phyloP scores from a whole-genome alignment of 139 green algal species.

The Volvox reticuliferus region DNA sequence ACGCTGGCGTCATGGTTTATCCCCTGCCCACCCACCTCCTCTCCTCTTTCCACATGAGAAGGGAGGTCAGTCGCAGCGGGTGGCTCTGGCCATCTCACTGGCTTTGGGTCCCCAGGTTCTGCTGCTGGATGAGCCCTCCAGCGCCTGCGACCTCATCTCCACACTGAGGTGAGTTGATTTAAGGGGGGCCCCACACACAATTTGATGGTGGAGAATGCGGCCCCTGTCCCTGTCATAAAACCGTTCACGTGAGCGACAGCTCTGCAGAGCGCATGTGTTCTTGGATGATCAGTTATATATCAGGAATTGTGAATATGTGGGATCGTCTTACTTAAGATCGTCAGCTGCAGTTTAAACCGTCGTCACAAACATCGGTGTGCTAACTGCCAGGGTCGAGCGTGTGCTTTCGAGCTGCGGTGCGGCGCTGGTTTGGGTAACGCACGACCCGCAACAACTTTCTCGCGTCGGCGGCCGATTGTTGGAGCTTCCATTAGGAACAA shows the following conservation, averaged over 20 bases:
- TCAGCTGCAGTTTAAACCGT: neutral
- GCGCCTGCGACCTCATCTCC: slow-evolving; percentile 76
- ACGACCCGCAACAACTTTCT: slow-evolving; percentile 80
- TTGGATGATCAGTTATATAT: neutral
- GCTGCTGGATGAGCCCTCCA: slow-evolving; percentile 90
- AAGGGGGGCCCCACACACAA: too few relatives aligned
- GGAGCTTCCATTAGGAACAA: slow-evolving; percentile 74
- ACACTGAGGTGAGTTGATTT: slow-evolving; percentile 46
- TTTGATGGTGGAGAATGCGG: too few relatives aligned
- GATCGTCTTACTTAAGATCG: neutral
- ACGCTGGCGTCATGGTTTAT: neutral
- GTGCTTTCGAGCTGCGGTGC: slow-evolving; percentile 73
- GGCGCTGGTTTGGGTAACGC: slow-evolving; percentile 85
- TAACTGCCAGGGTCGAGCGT: slow-evolving; percentile 67
- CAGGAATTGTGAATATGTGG: neutral
- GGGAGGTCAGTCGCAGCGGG: slow-evolving; percentile 87
- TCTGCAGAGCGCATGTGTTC: neutral
- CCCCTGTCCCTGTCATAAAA: too few relatives aligned
- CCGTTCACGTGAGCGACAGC: neutral
- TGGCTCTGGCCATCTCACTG: slow-evolving; percentile 81
- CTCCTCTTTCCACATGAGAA: slow-evolving; percentile 25
- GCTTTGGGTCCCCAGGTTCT: slow-evolving; percentile 83
- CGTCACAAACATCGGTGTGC: neutral
- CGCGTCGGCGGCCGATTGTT: slow-evolving; percentile 81
- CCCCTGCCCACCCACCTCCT: neutral